phyloP scores from a whole-genome alignment of 176 grass and related monocot species.

The Carex scoparia region DNA sequence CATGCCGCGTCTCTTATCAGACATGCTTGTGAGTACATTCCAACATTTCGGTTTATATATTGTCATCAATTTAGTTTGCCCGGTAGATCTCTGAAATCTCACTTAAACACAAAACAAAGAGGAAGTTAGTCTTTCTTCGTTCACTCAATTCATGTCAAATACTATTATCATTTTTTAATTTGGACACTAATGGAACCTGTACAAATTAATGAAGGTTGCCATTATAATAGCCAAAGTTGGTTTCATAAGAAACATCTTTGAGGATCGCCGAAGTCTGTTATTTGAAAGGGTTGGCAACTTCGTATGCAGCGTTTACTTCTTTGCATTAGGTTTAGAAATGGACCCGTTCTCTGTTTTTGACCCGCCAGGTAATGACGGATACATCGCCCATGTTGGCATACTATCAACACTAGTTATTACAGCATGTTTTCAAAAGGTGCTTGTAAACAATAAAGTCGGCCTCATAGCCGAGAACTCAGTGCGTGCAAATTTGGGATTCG shows the following conservation, averaged over 20 bases:
- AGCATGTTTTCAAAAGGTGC: constrained; percentile 32
- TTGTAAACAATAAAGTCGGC: constrained; percentile 28
- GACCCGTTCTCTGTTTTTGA: constrained; percentile 47
- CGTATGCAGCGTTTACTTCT: constrained; percentile 60
- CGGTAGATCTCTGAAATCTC: no score
- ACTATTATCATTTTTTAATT: neutral
- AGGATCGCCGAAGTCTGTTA: constrained; percentile 29
- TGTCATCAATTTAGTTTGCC: no score
- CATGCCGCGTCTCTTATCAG: constrained; percentile 56
- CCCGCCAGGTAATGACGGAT: constrained; percentile 28
- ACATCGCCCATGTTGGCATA: constrained; percentile 58
- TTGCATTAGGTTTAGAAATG: constrained; percentile 80
- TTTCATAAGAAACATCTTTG: constrained; percentile 24
- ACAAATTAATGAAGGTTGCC: constrained; percentile 32
- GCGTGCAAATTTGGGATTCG: constrained; percentile 42
- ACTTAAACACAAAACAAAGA: no score
- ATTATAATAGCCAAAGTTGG: constrained; percentile 40
- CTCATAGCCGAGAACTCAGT: constrained; percentile 42
- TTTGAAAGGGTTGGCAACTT: constrained; percentile 47
- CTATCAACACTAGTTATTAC: constrained; percentile 39
- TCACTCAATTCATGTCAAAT: neutral
- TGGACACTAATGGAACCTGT: neutral
- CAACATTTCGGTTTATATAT: neutral
- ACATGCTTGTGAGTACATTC: constrained; percentile 40
- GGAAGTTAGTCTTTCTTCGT: no score